A percentile compares a stretch with the other conserved stretches of the same genome.
These are phyloP conservation scores for Lepidium campestre DNA, from an alignment of 441 rosid species.

Conservation along the genomic window DNA sequence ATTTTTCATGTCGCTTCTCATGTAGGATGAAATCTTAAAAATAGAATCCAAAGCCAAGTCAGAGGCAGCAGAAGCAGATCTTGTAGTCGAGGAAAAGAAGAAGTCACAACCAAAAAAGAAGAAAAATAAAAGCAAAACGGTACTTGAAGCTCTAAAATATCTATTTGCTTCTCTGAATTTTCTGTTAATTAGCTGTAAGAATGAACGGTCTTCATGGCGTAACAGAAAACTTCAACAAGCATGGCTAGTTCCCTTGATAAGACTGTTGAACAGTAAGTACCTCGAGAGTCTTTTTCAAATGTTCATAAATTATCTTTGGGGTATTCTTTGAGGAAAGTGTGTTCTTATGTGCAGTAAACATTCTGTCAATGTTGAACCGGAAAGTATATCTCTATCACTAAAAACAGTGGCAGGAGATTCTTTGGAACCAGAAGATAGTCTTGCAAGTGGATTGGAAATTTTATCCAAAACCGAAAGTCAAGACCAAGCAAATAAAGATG, in stretches of 20 bases:
- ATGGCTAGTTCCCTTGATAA: not conserved
- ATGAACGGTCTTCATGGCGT: not conserved
- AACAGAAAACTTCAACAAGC: not conserved
- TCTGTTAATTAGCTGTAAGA: not conserved
- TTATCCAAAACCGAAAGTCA: not conserved
- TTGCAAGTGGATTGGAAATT: not conserved
- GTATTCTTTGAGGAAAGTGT: not conserved
- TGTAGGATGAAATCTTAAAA: not conserved
- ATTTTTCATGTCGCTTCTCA: not conserved
- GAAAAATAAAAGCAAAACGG: no score
- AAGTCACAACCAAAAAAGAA: no score
- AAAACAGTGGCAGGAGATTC: not conserved
- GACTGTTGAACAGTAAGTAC: slow-evolving; percentile 2
- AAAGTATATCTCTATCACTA: not conserved
- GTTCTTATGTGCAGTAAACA: not conserved
- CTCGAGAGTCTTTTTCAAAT: not conserved
- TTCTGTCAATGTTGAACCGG: not conserved
- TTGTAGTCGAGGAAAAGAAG: not conserved
- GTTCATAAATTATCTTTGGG: not conserved
- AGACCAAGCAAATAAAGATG: not conserved
- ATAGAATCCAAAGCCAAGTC: not conserved
- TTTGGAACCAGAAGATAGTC: not conserved
- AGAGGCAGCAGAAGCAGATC: not conserved
- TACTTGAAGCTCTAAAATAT: no score
- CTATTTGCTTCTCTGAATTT: not conserved